Conservation (phyloP, 371 early-diverging fungal genomes). For the Conidiobolus incongruus region DNA sequence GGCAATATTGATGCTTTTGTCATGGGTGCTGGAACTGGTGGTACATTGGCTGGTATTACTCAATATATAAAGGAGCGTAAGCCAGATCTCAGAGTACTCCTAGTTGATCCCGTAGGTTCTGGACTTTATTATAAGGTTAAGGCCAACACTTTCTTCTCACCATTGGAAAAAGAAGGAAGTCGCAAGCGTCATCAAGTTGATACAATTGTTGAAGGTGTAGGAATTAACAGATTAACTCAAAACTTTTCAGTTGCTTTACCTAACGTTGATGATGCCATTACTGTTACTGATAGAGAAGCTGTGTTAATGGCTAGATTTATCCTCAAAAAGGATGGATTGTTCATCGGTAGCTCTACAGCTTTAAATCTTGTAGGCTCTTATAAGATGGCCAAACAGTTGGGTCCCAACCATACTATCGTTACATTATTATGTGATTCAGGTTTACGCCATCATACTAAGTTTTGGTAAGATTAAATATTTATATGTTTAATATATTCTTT, state of each 20-base stretch:
- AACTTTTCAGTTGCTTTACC: constrained; percentile 41
- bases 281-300: constrained; percentile 75
- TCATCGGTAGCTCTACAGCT: constrained; percentile 78
- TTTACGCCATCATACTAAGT: constrained; percentile 60
- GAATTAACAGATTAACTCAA: constrained; percentile 78
- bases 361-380: constrained; percentile 83
- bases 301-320: constrained; percentile 77
- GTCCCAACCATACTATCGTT: constrained; percentile 60
- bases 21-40: constrained; percentile 77
- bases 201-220: constrained; percentile 89
- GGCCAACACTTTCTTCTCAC: constrained; percentile 70
- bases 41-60: constrained; percentile 76
- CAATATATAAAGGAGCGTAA: constrained; percentile 47
- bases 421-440: constrained; percentile 68
- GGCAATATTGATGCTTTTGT: constrained; percentile 62
- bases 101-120: constrained; percentile 88
- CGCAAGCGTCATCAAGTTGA: constrained; percentile 87
- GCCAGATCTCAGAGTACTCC: constrained; percentile 31
- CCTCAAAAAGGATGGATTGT: constrained; percentile 67
- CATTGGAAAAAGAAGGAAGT: constrained; percentile 73
- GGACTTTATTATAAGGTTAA: constrained; percentile 81
- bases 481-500: too few relatives aligned
- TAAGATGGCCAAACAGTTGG: constrained; percentile 35
- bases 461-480: constrained; percentile 30
- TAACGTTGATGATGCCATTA: constrained; percentile 54